A percentile compares a stretch with the other conserved stretches of the same genome.
Evolutionary conservation across 2,329 filamentous ascomycete species (phyloP).

Genomic region (Helicocarpus griseus): DNA sequence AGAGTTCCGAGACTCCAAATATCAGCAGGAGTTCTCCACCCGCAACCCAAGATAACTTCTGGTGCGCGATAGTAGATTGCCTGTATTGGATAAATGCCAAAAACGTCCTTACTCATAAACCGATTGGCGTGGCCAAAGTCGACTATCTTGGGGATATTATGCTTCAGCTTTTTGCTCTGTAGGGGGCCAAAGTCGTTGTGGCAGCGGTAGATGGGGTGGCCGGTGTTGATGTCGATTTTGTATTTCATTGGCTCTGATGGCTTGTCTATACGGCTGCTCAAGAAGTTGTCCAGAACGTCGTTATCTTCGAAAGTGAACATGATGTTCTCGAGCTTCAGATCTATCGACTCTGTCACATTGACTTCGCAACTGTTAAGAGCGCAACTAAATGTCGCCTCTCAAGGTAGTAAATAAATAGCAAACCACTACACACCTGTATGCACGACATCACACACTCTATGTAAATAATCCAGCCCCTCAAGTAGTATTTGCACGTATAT

Average conservation of each 20-base stretch:
- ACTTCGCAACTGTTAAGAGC: no score
- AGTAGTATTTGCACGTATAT: conserved; percentile 24
- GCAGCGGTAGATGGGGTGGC: conserved; percentile 15
- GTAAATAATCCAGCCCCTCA: conserved; percentile 29
- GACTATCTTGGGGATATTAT: conserved; percentile 13
- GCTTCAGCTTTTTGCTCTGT: conserved; percentile 10
- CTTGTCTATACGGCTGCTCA: no score
- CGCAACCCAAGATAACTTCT: conserved; percentile 21
- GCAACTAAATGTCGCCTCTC: no score
- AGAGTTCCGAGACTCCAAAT: conserved; percentile 27
- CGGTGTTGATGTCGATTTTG: conserved; percentile 12
- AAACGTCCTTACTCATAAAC: conserved; percentile 27
- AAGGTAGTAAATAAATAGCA: no score
- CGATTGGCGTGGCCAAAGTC: conserved; percentile 15
- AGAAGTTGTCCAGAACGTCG: conserved; percentile 5
- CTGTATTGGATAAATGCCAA: conserved; percentile 23
- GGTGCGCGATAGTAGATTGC: conserved; percentile 19
- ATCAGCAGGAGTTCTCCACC: conserved; percentile 8
- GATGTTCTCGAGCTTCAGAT: conserved; percentile 12
- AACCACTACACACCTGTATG: conserved; percentile 26
- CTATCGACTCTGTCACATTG: conserved; percentile 1
- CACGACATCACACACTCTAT: conserved; percentile 28
- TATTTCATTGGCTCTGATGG: conserved; percentile 6
- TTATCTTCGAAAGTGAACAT: conserved; percentile 9
- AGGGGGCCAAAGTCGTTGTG: conserved; percentile 17